These are phyloP conservation scores for Candida gorgasii DNA, from an alignment of 805 yeast genomes.

Conservation along the genomic window DNA sequence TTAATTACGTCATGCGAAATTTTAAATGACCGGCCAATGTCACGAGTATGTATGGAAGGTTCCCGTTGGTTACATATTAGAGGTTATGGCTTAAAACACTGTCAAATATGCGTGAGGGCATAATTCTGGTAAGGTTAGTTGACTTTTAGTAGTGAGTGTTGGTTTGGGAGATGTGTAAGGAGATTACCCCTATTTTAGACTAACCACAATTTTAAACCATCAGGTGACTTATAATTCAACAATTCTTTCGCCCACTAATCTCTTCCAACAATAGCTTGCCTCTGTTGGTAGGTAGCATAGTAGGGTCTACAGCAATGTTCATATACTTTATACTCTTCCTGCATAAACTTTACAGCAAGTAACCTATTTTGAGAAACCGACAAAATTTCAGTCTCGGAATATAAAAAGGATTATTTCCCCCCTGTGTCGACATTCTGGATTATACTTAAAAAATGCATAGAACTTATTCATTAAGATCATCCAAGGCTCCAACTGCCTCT, in stretches of 20 bases:
- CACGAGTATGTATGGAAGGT: background rate
- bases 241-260: too few species aligned
- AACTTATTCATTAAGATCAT: constrained; percentile 93
- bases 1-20: constrained; percentile 5
- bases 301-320: constrained; percentile 8
- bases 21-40: background rate
- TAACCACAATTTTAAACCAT: too few species aligned
- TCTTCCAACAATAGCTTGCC: too few species aligned
- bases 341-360: constrained; percentile 12
- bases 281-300: too few species aligned
- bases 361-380: constrained; percentile 4
- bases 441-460: constrained; percentile 75
- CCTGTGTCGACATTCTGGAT: constrained; percentile 1
- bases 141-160: too few species aligned
- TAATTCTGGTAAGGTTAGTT: too few species aligned
- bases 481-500: constrained; percentile 96
- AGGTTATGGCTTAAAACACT: too few species aligned
- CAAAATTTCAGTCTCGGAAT: constrained; percentile 5
- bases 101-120: too few species aligned
- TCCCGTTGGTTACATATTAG: constrained; percentile 3
- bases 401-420: constrained; percentile 6
- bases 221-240: too few species aligned
- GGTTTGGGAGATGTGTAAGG: too few species aligned
- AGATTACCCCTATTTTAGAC: too few species aligned
- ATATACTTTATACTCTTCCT: constrained; percentile 1